Evolutionary conservation across 2,329 filamentous ascomycete genomes (phyloP).

Genomic region (Chrysoporthe austroafricana): DNA sequence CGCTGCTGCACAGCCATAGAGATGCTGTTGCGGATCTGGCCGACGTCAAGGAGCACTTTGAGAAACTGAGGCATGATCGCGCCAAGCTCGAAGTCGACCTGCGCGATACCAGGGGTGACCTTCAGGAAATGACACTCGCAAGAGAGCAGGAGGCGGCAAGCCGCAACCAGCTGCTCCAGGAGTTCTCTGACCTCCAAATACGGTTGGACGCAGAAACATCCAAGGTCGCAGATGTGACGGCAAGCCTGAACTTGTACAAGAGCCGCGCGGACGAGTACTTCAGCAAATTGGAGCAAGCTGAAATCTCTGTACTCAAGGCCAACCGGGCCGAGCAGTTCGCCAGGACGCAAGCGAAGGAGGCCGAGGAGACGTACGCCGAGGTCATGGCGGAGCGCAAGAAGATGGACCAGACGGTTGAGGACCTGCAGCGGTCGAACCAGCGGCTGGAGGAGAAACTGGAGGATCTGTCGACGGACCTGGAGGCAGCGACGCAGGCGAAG

Average conservation of each 20-base stretch:
- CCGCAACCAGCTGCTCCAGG: constrained; percentile 84
- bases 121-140: constrained; percentile 77
- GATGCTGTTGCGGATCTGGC: constrained; percentile 82
- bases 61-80: constrained; percentile 82
- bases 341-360: constrained; percentile 84
- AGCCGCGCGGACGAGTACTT: constrained; percentile 94
- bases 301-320: constrained; percentile 93
- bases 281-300: constrained; percentile 93
- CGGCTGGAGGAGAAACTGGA: constrained; percentile 89
- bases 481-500: constrained; percentile 84
- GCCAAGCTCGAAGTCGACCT: constrained; percentile 82
- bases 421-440: constrained; percentile 87
- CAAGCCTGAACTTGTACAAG: constrained; percentile 88
- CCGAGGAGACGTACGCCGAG: constrained; percentile 86
- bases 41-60: constrained; percentile 84
- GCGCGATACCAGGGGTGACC: constrained; percentile 79
- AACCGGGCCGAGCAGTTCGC: constrained; percentile 92
- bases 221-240: constrained; percentile 79
- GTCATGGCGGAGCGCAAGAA: constrained; percentile 92
- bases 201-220: constrained; percentile 87
- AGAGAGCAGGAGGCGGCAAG: constrained; percentile 88
- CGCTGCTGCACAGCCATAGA: constrained; percentile 82
- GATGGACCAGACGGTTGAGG: constrained; percentile 85
- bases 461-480: constrained; percentile 87
- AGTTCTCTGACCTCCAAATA: constrained; percentile 93